A percentile compares a stretch with the other conserved stretches of the same genome.
These are phyloP conservation scores for Candida fluviatilis DNA, from an alignment of 805 yeast species.

Conservation along the genomic window DNA sequence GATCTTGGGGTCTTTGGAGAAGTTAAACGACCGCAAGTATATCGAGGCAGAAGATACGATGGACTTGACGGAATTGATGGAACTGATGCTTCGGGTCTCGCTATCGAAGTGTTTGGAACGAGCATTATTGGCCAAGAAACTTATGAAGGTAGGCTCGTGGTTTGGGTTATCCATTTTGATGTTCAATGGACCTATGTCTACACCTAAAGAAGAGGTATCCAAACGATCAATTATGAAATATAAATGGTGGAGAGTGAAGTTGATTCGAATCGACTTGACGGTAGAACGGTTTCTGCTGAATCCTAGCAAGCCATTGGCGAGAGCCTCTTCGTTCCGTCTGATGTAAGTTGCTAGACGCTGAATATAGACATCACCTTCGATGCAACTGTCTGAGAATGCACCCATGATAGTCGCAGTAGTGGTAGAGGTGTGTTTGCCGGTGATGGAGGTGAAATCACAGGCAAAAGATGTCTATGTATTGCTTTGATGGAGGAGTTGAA, in stretches of 20 bases:
- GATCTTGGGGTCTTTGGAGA: constrained; percentile 39
- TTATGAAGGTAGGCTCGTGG: constrained; percentile 51
- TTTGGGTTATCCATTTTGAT: constrained; percentile 55
- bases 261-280: constrained; percentile 51
- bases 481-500: no score
- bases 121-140: constrained; percentile 58
- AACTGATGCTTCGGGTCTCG: constrained; percentile 48
- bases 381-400: constrained; percentile 30
- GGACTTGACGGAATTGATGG: constrained; percentile 56
- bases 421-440: no score
- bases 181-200: constrained; percentile 59
- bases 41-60: constrained; percentile 40
- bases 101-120: constrained; percentile 37
- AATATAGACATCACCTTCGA: constrained; percentile 56
- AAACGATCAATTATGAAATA: constrained; percentile 58
- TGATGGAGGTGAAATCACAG: no score
- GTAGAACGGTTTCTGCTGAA: constrained; percentile 38
- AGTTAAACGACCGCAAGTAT: constrained; percentile 33
- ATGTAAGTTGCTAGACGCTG: constrained; percentile 52
- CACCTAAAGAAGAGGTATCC: constrained; percentile 42
- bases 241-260: constrained; percentile 59
- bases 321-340: constrained; percentile 52
- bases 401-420: constrained; percentile 14
- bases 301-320: constrained; percentile 55
- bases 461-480: no score